Percentiles rank a stretch among this genome's conserved stretches.
phyloP scores from a whole-genome alignment of 2,329 filamentous ascomycete species.

The Paramyrothecium sp. region DNA sequence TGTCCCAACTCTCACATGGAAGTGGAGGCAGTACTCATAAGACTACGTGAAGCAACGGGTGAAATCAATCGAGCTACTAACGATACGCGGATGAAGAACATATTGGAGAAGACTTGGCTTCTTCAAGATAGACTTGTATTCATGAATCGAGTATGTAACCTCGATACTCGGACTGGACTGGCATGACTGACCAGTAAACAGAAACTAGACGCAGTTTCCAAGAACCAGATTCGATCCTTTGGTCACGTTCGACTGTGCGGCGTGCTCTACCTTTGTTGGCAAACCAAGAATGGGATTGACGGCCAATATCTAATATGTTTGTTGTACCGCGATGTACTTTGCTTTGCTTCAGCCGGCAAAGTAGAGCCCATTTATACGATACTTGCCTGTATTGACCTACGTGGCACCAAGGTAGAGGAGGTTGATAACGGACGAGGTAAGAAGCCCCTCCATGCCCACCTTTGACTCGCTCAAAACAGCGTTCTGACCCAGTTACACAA shows the following conservation, averaged over 20 bases:
- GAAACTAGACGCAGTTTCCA: slow-evolving; percentile 52
- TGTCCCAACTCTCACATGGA: slow-evolving; percentile 81
- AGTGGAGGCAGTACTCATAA: slow-evolving; percentile 69
- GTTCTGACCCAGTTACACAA: slow-evolving; percentile 29
- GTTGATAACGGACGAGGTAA: slow-evolving; percentile 73
- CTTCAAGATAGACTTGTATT: slow-evolving; percentile 81
- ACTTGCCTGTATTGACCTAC: slow-evolving; percentile 70
- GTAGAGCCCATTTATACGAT: slow-evolving; percentile 69
- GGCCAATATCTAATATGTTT: slow-evolving; percentile 84
- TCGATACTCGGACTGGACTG: background rate
- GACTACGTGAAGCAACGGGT: slow-evolving; percentile 70
- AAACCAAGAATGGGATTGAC: slow-evolving; percentile 63
- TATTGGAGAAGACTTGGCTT: slow-evolving; percentile 79
- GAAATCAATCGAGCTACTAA: slow-evolving; percentile 85
- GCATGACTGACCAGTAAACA: slow-evolving; percentile 16
- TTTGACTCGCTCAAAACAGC: background rate
- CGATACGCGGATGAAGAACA: slow-evolving; percentile 65
- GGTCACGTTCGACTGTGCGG: slow-evolving; percentile 82
- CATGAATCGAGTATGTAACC: slow-evolving; percentile 60
- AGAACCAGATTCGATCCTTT: slow-evolving; percentile 71
- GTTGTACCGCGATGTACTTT: slow-evolving; percentile 77
- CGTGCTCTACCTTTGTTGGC: slow-evolving; percentile 79
- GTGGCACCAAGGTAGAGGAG: slow-evolving; percentile 65
- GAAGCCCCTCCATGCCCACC: slow-evolving; percentile 10
- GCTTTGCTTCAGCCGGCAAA: slow-evolving; percentile 68